These are phyloP conservation scores for Cryphonectria radicalis DNA, from an alignment of 2,329 filamentous ascomycete genomes.

Conservation along the genomic window DNA sequence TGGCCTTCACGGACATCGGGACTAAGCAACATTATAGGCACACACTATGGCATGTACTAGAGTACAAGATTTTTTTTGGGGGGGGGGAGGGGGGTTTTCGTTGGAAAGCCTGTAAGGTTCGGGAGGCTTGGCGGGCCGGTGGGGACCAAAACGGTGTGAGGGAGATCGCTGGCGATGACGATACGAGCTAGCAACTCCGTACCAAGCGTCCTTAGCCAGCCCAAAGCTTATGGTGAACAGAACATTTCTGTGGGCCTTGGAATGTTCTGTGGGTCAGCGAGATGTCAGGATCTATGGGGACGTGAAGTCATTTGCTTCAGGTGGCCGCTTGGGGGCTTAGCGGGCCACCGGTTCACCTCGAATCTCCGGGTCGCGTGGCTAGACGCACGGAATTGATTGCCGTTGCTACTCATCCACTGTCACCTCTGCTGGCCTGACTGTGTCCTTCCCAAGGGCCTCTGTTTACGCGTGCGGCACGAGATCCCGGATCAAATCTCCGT, in stretches of 20 bases:
- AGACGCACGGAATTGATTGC: constrained; percentile 6
- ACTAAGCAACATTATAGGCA: neutral
- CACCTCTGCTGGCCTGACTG: neutral
- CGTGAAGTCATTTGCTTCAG: constrained; percentile 20
- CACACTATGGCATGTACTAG: no score
- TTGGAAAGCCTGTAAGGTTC: neutral
- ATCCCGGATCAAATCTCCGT: constrained; percentile 19
- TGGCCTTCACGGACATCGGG: neutral
- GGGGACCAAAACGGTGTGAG: neutral
- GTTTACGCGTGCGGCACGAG: constrained; percentile 8
- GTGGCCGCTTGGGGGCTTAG: constrained; percentile 16
- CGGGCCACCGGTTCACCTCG: constrained; percentile 10
- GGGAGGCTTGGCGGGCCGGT: constrained; percentile 15
- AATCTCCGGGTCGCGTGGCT: constrained; percentile 14
- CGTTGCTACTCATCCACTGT: constrained; percentile 1
- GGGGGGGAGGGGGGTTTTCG: no score
- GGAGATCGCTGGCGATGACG: neutral
- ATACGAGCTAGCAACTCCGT: constrained; percentile 13
- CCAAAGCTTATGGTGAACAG: constrained; percentile 8
- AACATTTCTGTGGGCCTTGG: constrained; percentile 19
- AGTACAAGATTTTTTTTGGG: no score
- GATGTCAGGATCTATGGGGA: constrained; percentile 27
- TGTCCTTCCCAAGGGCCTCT: neutral
- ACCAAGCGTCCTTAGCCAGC: neutral
- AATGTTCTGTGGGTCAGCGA: constrained; percentile 21